Evolutionary conservation across 2,329 filamentous ascomycete genomes (phyloP).

Genomic region (Fusarium buharicum): DNA sequence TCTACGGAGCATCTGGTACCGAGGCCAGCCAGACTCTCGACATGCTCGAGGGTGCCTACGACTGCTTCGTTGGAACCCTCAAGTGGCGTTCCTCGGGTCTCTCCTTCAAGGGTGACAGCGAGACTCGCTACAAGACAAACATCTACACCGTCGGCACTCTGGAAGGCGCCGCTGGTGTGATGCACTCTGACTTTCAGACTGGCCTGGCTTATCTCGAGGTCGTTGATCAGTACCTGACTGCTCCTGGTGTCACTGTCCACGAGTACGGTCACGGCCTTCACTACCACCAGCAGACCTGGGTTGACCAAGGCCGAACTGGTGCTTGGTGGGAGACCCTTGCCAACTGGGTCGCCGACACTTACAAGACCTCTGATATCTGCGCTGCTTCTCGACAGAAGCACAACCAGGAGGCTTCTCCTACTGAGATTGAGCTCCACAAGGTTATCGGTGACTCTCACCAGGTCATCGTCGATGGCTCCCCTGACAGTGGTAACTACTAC

Average conservation of each 20-base stretch:
- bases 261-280: constrained; percentile 62
- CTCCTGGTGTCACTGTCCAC: constrained; percentile 57
- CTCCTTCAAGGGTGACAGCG: constrained; percentile 49
- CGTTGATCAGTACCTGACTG: constrained; percentile 51
- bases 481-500: constrained; percentile 59
- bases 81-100: constrained; percentile 54
- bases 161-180: constrained; percentile 55
- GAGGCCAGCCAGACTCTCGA: constrained; percentile 47
- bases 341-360: constrained; percentile 62
- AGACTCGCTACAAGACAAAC: constrained; percentile 59
- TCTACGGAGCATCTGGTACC: constrained; percentile 46
- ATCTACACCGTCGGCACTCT: constrained; percentile 55
- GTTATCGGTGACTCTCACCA: constrained; percentile 60
- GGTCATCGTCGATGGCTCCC: constrained; percentile 59
- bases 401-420: constrained; percentile 49
- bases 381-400: constrained; percentile 51
- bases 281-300: constrained; percentile 57
- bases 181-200: constrained; percentile 52
- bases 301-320: constrained; percentile 57
- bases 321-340: constrained; percentile 64
- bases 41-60: constrained; percentile 59
- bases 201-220: constrained; percentile 59
- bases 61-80: constrained; percentile 53
- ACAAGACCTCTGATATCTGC: constrained; percentile 58
- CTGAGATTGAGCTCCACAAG: constrained; percentile 57